Evolutionary conservation across 2,329 filamentous ascomycete genomes (phyloP), one percentile per base, ranked within the genome.

Genomic region (Ceratocystis papillata): DNA sequence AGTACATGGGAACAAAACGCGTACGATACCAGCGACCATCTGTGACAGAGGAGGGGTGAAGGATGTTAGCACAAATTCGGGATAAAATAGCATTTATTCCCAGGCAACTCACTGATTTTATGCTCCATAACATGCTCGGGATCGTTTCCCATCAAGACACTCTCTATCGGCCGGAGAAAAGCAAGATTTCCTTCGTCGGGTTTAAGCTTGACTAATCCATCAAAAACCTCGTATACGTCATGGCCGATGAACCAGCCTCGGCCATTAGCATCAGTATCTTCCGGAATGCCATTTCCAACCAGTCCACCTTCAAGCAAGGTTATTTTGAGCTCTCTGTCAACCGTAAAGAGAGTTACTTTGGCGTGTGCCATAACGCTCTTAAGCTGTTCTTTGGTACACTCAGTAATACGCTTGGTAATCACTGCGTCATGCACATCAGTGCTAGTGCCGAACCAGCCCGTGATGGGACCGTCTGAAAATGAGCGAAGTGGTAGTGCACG

Each of bases 381-480:
- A 0, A 93, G 78, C 72, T 90, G 87, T 70, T 87, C 83, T n/a
- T 85, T 80, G 20, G 82, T 87, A 67, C 84, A 80, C 68, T 83
- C 84, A 17, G 86, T 86, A 68, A 87, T 79, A 67, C 87, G 85
- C 15, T 86, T 82, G 71, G 88, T 80, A 2, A 91, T 86, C 55
- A 85, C 80, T 17, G 62, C 63, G 68, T 91, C 87, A 71, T 92
- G 86, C 20, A 91, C 87, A 69, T 93, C 88, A 12, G 88, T 91
- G 71, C 86, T 90, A 0, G 87, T 90, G 17, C 79, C 89, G 70
- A 89, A 90, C 88, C 88, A 92, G 72, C 88, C 90, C 67, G 89
- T 79, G 62, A 92, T 89, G 61, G 80, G 77, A 1, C 87, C 87
- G 0, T 82, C 83, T 57, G 86, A 81, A 68, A 80, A 81, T 68